Conservation (phyloP, 2,329 filamentous ascomycete species). For the Aspergillus sp. region DNA sequence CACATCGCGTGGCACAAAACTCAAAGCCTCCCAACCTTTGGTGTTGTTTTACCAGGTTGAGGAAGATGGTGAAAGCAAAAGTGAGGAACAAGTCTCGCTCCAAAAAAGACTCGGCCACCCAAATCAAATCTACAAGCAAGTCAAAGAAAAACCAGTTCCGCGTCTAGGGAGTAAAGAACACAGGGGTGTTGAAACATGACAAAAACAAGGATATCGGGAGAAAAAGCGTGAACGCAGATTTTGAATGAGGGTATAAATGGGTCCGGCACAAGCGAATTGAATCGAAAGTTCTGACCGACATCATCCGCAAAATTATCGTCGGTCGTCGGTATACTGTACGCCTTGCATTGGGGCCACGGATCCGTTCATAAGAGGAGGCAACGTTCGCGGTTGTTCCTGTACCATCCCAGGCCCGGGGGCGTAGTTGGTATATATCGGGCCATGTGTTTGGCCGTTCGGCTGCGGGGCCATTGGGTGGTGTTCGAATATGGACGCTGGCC, state of each 20-base stretch:
- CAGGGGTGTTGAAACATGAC: background rate
- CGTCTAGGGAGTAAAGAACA: slow-evolving; percentile 1
- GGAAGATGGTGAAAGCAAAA: background rate
- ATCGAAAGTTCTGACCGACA: background rate
- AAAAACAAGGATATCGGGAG: background rate
- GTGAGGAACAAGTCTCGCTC: slow-evolving; percentile 4
- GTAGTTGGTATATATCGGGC: slow-evolving; percentile 30
- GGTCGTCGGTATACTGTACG: slow-evolving; percentile 51
- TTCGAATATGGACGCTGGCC: slow-evolving; percentile 34
- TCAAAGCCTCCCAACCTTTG: background rate
- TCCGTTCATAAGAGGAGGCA: slow-evolving; percentile 49
- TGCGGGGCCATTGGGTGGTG: slow-evolving; percentile 37
- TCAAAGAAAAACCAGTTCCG: slow-evolving; percentile 6
- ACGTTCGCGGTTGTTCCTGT: slow-evolving; percentile 46
- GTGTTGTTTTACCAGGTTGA: background rate
- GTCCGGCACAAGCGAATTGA: background rate
- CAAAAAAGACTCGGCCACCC: slow-evolving; percentile 17
- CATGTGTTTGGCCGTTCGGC: slow-evolving; percentile 34
- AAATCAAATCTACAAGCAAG: slow-evolving; percentile 20
- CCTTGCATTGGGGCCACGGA: slow-evolving; percentile 49
- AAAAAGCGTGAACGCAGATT: background rate
- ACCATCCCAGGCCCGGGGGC: slow-evolving; percentile 27
- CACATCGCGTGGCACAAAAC: background rate
- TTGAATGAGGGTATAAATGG: background rate
- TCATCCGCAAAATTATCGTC: slow-evolving; percentile 30